Conservation (phyloP, 176 grass and related monocot species). For the Otatea glauca region DNA sequence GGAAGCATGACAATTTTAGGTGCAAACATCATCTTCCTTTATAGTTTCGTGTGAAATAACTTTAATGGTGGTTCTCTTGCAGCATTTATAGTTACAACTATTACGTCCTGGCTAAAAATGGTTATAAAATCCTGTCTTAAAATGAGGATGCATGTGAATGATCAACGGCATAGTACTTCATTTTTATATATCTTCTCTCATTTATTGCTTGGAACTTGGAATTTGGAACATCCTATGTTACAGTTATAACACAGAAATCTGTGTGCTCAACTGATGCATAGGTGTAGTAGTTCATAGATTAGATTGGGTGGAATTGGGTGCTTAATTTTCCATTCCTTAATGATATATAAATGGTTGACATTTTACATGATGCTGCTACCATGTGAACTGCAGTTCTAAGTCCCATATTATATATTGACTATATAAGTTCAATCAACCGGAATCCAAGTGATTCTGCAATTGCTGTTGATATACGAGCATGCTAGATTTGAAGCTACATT, state of each 20-base stretch:
- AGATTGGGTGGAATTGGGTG: neutral
- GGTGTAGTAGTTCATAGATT: neutral
- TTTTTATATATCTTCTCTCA: neutral
- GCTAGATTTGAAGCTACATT: neutral
- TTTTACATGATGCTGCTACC: neutral
- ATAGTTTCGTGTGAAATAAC: neutral
- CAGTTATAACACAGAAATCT: neutral
- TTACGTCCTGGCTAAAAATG: neutral
- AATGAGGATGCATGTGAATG: constrained; percentile 1
- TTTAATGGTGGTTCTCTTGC: neutral
- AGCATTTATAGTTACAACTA: neutral
- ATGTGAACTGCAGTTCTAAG: neutral
- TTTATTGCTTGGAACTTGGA: neutral
- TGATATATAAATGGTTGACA: neutral
- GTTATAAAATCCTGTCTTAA: neutral
- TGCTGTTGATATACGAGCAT: neutral
- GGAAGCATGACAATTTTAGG: neutral
- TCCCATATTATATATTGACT: neutral
- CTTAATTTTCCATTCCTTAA: neutral
- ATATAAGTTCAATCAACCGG: neutral
- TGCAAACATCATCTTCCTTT: neutral
- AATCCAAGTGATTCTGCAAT: constrained; percentile 3
- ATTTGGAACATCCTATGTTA: neutral
- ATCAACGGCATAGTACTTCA: neutral
- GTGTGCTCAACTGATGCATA: neutral